phyloP scores from a whole-genome alignment of 1,284 basidiomycete genomes.

The Pterula multifida region DNA sequence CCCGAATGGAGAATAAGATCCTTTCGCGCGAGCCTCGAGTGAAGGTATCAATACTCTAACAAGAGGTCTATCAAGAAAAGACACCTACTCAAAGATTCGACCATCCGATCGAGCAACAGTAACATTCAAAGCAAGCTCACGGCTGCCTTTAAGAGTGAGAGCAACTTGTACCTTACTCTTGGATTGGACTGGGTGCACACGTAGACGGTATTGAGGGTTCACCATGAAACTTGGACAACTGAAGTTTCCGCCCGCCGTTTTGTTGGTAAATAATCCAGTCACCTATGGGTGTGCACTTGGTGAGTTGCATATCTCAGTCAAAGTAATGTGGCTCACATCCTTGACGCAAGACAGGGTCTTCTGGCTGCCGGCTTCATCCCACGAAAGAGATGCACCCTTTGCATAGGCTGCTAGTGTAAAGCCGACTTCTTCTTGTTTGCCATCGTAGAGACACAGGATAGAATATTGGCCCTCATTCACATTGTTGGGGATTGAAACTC shows the following conservation, averaged over 20 bases:
- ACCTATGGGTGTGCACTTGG: slow-evolving; percentile 37
- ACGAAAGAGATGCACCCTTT: slow-evolving; percentile 25
- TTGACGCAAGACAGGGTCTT: slow-evolving; percentile 27
- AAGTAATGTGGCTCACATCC: slow-evolving; percentile 21
- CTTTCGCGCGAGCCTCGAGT: slow-evolving; percentile 41
- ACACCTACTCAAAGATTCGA: slow-evolving; percentile 60
- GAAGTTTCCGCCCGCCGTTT: slow-evolving; percentile 77
- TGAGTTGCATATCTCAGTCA: no score
- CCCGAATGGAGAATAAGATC: slow-evolving; percentile 69
- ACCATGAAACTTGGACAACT: slow-evolving; percentile 72
- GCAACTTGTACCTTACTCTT: slow-evolving; percentile 24
- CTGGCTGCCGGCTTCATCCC: slow-evolving; percentile 29
- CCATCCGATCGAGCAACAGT: slow-evolving; percentile 69
- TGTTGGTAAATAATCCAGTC: slow-evolving; percentile 50
- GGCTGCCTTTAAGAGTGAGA: slow-evolving; percentile 44
- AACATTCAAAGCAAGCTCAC: slow-evolving; percentile 66
- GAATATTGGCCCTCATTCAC: slow-evolving; percentile 30
- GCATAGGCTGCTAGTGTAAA: slow-evolving; percentile 57
- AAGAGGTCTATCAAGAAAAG: background rate
- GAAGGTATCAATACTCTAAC: slow-evolving; percentile 5
- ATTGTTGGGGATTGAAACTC: slow-evolving; percentile 25
- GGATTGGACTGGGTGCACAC: slow-evolving; percentile 29
- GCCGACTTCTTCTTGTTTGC: slow-evolving; percentile 41
- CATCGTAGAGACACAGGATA: slow-evolving; percentile 57
- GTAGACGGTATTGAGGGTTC: slow-evolving; percentile 82